These are phyloP conservation scores for Gossypium bickii DNA, from an alignment of 345 rosid genomes.

Conservation along the genomic window DNA sequence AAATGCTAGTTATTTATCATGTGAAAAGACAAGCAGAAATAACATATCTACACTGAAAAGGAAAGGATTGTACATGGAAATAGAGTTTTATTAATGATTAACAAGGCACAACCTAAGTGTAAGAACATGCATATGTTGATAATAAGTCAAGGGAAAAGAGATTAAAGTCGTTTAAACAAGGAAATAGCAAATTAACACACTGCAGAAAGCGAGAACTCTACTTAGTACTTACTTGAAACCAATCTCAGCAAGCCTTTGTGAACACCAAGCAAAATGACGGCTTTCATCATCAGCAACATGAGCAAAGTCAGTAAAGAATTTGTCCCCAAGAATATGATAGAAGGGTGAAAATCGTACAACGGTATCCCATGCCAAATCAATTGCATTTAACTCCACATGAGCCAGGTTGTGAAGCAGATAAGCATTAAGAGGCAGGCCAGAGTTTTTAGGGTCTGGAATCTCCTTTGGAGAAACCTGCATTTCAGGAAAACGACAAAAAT, in stretches of 20 bases:
- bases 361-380: slow-evolving; percentile 97
- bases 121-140: not conserved
- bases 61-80: not conserved
- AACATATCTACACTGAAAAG: not conserved
- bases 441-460: slow-evolving; percentile 64
- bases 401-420: slow-evolving; percentile 90
- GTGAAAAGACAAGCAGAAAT: not conserved
- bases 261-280: slow-evolving; percentile 92
- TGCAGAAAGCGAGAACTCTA: not conserved
- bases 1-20: not conserved
- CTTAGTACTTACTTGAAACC: slow-evolving; percentile 72
- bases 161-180: slow-evolving; percentile 9
- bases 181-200: not conserved
- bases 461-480: slow-evolving; percentile 69
- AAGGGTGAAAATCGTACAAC: slow-evolving; percentile 86
- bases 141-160: not conserved
- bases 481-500: not conserved
- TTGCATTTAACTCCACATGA: slow-evolving; percentile 92
- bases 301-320: slow-evolving; percentile 87
- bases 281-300: slow-evolving; percentile 98
- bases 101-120: not conserved
- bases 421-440: slow-evolving; percentile 83
- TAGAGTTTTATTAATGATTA: not conserved
- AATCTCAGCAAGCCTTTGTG: slow-evolving; percentile 81
- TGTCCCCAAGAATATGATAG: slow-evolving; percentile 47